Base-by-base conservation (phyloP, 306 rosid genomes). In the Acacia acuminata region DNA sequence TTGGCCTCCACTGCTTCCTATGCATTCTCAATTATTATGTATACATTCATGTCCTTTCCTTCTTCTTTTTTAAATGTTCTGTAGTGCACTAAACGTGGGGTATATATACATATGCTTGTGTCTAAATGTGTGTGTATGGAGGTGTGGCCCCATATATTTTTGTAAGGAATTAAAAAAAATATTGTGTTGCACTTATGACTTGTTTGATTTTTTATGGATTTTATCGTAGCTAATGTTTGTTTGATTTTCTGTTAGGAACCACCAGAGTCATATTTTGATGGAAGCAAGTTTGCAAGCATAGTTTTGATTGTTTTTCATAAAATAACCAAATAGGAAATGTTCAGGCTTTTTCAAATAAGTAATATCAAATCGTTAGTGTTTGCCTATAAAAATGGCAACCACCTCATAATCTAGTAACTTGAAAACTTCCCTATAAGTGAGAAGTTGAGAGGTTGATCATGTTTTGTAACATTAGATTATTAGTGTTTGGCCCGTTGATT, bases 371-470 rank as follows among this genome's bases (percentile, higher is more conserved):
- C n/a, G n/a, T n/a, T n/a, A n/a, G n/a, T n/a, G n/a, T n/a, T n/a
- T n/a, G n/a, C n/a, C n/a, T n/a, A n/a, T n/a, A n/a, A 19, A 53
- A 53, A 16, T 13, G 5, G 0, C 5, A 47, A 47, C 3, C 2
- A 14, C 7, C n/a, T 51, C n/a, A n/a, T n/a, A n/a, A 2, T 51
- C 58, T 51, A 5, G 20, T 16, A 19, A 11, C 13, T 9, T 44
- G 3, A 44, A 44, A 44, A 1, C 4, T 44, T 3, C 13, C 2
- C 10, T 43, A 9, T 10, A 43, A 43, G 47, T 43, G 3, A 8
- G 2, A 44, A 2, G 47, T 44, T 0, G 0, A 0, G 4, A 44
- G 13, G 0, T 10, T 10, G 3, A 44, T 10, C 47, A 0, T 11
- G 0, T 38, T 44, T 16, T 51, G 8, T 17, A 51, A 51, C 20